Conservation (phyloP, 1,284 basidiomycete genomes). For the Cutaneotrichosporon cavernicola region DNA sequence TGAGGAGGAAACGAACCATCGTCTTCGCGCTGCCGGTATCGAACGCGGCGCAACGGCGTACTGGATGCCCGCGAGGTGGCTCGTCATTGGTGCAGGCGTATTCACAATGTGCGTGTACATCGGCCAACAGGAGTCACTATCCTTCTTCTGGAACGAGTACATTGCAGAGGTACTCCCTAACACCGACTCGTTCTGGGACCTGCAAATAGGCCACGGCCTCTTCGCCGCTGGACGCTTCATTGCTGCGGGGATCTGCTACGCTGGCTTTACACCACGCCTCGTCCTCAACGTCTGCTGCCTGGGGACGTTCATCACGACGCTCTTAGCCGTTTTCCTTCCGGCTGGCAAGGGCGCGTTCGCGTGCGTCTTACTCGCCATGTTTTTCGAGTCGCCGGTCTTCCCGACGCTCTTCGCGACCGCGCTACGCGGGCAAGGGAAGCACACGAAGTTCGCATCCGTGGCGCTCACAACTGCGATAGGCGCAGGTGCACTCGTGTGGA, state of each 20-base stretch:
- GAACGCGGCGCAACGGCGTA: conserved; percentile 21
- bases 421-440: conserved; percentile 42
- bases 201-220: conserved; percentile 36
- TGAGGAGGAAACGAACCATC: conserved; percentile 35
- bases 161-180: conserved; percentile 27
- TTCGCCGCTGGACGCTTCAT: conserved; percentile 45
- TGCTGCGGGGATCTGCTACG: conserved; percentile 36
- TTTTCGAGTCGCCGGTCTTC: conserved; percentile 51
- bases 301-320: conserved; percentile 39
- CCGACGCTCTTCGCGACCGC: conserved; percentile 49
- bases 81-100: conserved; percentile 32
- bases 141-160: conserved; percentile 37
- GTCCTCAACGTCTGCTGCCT: conserved; percentile 37
- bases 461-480: conserved; percentile 37
- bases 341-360: conserved; percentile 29
- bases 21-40: conserved; percentile 33
- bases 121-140: conserved; percentile 48
- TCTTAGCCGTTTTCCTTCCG: conserved; percentile 37
- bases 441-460: conserved; percentile 43
- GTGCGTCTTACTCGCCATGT: conserved; percentile 39
- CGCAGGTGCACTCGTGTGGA: conserved; percentile 34
- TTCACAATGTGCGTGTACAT: conserved; percentile 43
- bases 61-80: conserved; percentile 27
- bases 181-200: conserved; percentile 35
- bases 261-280: conserved; percentile 43